Percentiles rank a stretch among this genome's conserved stretches.
These are phyloP conservation scores for Umbilicaria muhlenbergii DNA, from an alignment of 495 filamentous ascomycete species.

Conservation along the genomic window DNA sequence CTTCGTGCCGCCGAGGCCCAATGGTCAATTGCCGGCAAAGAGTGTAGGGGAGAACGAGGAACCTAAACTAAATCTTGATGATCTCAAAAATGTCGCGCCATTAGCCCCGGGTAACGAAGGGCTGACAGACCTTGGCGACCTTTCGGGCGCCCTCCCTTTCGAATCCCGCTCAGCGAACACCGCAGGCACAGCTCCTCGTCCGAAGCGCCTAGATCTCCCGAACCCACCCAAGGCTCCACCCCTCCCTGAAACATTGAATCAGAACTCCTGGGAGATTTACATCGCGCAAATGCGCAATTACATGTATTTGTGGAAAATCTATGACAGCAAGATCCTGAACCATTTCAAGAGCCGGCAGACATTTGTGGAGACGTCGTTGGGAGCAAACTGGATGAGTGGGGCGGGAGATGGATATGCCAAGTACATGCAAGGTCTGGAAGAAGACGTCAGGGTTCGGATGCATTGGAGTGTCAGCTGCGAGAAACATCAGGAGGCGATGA, in stretches of 20 bases:
- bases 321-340: constrained; percentile 44
- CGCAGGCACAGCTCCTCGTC: constrained; percentile 12
- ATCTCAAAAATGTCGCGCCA: constrained; percentile 52
- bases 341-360: constrained; percentile 53
- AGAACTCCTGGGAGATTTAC: constrained; percentile 42
- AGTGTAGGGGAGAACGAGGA: constrained; percentile 27
- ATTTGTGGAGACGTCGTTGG: constrained; percentile 31
- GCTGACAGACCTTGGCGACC: constrained; percentile 48
- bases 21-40: constrained; percentile 13
- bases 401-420: constrained; percentile 37
- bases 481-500: constrained; percentile 43
- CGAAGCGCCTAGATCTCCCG: constrained; percentile 36
- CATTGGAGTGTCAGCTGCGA: constrained; percentile 52
- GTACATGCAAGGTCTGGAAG: constrained; percentile 44
- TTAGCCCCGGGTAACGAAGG: constrained; percentile 37
- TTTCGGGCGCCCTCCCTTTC: constrained; percentile 57
- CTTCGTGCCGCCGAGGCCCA: constrained; percentile 10
- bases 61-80: constrained; percentile 40
- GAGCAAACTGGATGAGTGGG: constrained; percentile 38
- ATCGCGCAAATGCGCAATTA: constrained; percentile 47
- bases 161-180: constrained; percentile 41
- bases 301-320: constrained; percentile 50
- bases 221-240: constrained; percentile 42
- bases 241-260: constrained; percentile 18
- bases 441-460: constrained; percentile 45